Percentiles rank a stretch among this genome's conserved stretches.
These are phyloP conservation scores for Fusarium heterosporum DNA, from an alignment of 2,329 filamentous ascomycete species.

Conservation along the genomic window DNA sequence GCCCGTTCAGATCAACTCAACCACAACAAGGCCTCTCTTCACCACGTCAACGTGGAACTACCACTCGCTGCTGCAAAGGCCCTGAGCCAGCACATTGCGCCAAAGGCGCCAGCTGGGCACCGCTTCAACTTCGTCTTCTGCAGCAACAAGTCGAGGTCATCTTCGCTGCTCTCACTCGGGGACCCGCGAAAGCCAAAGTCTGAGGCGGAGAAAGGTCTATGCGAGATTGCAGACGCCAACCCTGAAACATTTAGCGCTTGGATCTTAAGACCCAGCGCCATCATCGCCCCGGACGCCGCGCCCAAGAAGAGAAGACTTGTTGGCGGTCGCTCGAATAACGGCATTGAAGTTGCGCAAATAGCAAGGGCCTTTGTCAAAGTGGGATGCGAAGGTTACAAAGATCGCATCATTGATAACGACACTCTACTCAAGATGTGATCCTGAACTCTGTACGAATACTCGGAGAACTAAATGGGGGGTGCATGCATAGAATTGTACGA, in stretches of 20 bases:
- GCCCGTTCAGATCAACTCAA: constrained; percentile 60
- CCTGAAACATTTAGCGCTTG: constrained; percentile 51
- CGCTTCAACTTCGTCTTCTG: constrained; percentile 59
- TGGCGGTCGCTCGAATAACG: constrained; percentile 46
- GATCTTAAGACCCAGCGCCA: constrained; percentile 52
- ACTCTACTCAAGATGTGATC: constrained; percentile 48
- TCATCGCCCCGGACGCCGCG: constrained; percentile 47
- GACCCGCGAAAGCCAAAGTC: constrained; percentile 55
- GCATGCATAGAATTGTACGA: neutral
- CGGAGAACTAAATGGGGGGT: neutral
- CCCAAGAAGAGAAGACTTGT: constrained; percentile 47
- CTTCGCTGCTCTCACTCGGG: constrained; percentile 52
- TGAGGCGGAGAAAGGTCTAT: constrained; percentile 56
- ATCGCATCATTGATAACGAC: constrained; percentile 52
- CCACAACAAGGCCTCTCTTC: constrained; percentile 57
- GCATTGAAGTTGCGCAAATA: constrained; percentile 53
- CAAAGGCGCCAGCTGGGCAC: constrained; percentile 46
- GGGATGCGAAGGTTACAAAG: constrained; percentile 52
- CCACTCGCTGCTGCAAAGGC: constrained; percentile 68
- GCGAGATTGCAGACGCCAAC: constrained; percentile 52
- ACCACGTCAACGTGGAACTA: constrained; percentile 69
- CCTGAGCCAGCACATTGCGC: constrained; percentile 56
- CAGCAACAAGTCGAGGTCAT: constrained; percentile 54
- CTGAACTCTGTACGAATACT: neutral
- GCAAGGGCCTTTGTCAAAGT: constrained; percentile 54